Conservation (phyloP, 2,329 filamentous ascomycete species). For the Neofusicoccum laricinum region DNA sequence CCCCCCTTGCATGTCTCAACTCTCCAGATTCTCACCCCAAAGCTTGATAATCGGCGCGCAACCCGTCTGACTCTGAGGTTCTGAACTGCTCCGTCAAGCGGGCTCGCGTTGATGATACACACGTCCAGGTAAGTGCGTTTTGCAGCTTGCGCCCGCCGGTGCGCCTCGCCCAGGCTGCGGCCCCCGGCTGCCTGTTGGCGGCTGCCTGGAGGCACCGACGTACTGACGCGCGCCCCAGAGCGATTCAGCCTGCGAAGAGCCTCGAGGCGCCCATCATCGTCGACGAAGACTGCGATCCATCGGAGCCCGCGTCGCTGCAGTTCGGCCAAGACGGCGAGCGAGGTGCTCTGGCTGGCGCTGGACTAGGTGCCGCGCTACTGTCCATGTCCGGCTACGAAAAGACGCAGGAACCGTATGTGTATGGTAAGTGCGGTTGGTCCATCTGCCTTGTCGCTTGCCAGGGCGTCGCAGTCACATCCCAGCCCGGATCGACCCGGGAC, state of each 20-base stretch:
- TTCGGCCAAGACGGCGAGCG: conserved; percentile 31
- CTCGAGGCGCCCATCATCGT: conserved; percentile 28
- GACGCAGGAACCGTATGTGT: conserved; percentile 69
- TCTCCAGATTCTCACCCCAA: conserved; percentile 5
- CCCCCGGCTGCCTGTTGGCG: neutral
- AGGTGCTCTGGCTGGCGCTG: conserved; percentile 52
- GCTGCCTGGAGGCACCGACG: neutral
- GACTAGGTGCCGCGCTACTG: conserved; percentile 49
- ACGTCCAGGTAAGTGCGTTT: conserved; percentile 8
- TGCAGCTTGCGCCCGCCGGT: neutral
- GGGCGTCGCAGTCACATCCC: conserved; percentile 28
- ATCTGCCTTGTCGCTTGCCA: conserved; percentile 31
- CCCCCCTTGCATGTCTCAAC: conserved; percentile 17
- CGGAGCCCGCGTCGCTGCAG: conserved; percentile 26
- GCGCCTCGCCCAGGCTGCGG: neutral
- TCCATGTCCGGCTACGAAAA: conserved; percentile 84
- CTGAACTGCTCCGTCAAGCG: conserved; percentile 9
- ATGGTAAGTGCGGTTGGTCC: conserved; percentile 64
- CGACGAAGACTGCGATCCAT: conserved; percentile 26
- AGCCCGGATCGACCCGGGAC: conserved; percentile 33
- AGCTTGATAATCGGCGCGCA: conserved; percentile 15
- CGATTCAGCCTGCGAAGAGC: conserved; percentile 29
- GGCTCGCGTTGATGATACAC: conserved; percentile 16
- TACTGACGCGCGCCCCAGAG: neutral
- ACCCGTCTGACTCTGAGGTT: conserved; percentile 14